A percentile compares a stretch with the other conserved stretches of the same genome.
Evolutionary conservation across 2,329 filamentous ascomycete genomes (phyloP).

Genomic region (Cercospora berteroae): DNA sequence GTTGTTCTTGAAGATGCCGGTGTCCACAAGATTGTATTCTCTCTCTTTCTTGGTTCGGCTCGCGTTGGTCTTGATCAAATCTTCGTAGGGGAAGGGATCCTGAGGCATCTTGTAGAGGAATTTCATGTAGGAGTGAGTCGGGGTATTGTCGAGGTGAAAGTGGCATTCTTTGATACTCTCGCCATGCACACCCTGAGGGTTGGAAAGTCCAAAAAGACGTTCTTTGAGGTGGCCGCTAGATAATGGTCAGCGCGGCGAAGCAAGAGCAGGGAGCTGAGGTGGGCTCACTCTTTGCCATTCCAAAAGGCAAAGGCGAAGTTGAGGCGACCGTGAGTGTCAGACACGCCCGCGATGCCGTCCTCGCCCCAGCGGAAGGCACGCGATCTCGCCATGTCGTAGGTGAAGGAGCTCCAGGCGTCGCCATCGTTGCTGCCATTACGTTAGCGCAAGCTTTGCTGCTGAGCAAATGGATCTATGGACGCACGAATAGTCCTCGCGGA

Average conservation of each 20-base stretch:
- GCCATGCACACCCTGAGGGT: conserved; percentile 94
- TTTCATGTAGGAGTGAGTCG: conserved; percentile 96
- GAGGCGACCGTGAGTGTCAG: conserved; percentile 84
- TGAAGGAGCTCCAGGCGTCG: conserved; percentile 96
- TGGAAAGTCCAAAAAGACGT: conserved; percentile 89
- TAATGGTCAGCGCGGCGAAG: conserved; percentile 41
- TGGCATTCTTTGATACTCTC: conserved; percentile 96
- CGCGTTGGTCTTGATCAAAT: conserved; percentile 81
- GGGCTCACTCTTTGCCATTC: conserved; percentile 86
- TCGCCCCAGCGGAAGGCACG: conserved; percentile 94
- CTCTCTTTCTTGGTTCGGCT: conserved; percentile 70
- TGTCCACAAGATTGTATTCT: conserved; percentile 91
- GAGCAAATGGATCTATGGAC: conserved; percentile 31
- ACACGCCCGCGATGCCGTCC: conserved; percentile 93
- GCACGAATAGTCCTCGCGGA: conserved; percentile 70
- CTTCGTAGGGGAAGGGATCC: conserved; percentile 84
- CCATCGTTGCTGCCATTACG: conserved; percentile 64
- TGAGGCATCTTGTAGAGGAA: conserved; percentile 98
- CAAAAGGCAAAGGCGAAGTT: conserved; percentile 96
- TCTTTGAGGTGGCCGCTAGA: conserved; percentile 87
- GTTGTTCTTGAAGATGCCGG: conserved; percentile 81
- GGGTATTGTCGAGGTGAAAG: conserved; percentile 94
- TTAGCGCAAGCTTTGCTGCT: conserved; percentile 4
- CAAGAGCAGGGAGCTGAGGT: not conserved
- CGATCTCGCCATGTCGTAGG: conserved; percentile 85